Base-by-base conservation (phyloP, 345 rosid genomes). In the Aegle marmelos region DNA sequence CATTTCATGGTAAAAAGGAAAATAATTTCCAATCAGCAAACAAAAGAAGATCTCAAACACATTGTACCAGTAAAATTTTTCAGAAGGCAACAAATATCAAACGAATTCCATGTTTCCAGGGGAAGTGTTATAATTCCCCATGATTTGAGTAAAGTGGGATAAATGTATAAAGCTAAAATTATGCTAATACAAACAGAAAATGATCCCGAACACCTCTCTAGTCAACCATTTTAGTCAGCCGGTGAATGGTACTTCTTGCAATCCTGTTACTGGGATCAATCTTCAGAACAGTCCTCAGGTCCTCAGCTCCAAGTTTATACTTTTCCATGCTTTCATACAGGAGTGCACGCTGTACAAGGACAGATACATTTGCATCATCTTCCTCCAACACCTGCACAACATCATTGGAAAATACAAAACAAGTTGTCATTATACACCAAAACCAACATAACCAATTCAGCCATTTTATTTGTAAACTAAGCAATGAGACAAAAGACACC, bases 261-360 rank as follows among this genome's bases (percentile, higher is more conserved):
- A 94, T 81, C 86, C 99, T 86, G 83, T 96, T 96, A 28, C 77
- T 76, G 0, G 99, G 98, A 81, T 96, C 99, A 22, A 94, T 89
- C 91, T 88, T 96, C 75, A 96, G 88, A 84, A 96, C 98, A 70
- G 87, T 87, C 86, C 97, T 91, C 83, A 96, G 88, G 81, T 96
- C 99, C 72, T 94, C 99, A 10, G 99, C 99, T 17, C 99, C 99
- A 21, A 92, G 97, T 77, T 84, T 94, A 84, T 96, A 96, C 84
- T 96, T 96, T 84, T 96, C 98, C 99, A 96, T 96, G 79, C 98
- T 94, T 86, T 96, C 99, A 59, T 96, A 96, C 79, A 96, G 85
- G 10, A 96, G 92, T 24, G 99, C 98, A 39, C 98, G 95, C 83
- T 96, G 98, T 39, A 94, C 97, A 25, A 92, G 87, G 45, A 88